Evolutionary conservation across 176 grass and related monocot genomes (phyloP).

Genomic region (Zea mays): Zm-B73-REFERENCE-NAM-5.0 NC_050103.1:180713001-180713500

Average conservation of each 20-base stretch:
- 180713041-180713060: slow-evolving; percentile 42
- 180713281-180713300: slow-evolving; percentile 52
- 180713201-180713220: slow-evolving; percentile 37
- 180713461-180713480: slow-evolving; percentile 15
- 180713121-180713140: slow-evolving; percentile 84
- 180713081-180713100: slow-evolving; percentile 56
- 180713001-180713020: slow-evolving; percentile 40
- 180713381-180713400: slow-evolving; percentile 13
- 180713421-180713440: neutral
- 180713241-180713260: slow-evolving; percentile 33
- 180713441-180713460: neutral
- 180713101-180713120: slow-evolving; percentile 79
- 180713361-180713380: slow-evolving; percentile 29
- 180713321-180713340: slow-evolving; percentile 50
- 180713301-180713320: slow-evolving; percentile 42
- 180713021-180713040: slow-evolving; percentile 37
- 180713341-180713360: slow-evolving; percentile 50
- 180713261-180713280: slow-evolving; percentile 42
- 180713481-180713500: neutral
- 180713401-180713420: slow-evolving; percentile 34
- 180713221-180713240: slow-evolving; percentile 32
- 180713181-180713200: slow-evolving; percentile 46
- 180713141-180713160: slow-evolving; percentile 99
- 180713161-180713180: slow-evolving; percentile 52
- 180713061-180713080: slow-evolving; percentile 37